Evolutionary conservation across 495 filamentous ascomycete genomes (phyloP).

Genomic region (Tuber magnatum): DNA sequence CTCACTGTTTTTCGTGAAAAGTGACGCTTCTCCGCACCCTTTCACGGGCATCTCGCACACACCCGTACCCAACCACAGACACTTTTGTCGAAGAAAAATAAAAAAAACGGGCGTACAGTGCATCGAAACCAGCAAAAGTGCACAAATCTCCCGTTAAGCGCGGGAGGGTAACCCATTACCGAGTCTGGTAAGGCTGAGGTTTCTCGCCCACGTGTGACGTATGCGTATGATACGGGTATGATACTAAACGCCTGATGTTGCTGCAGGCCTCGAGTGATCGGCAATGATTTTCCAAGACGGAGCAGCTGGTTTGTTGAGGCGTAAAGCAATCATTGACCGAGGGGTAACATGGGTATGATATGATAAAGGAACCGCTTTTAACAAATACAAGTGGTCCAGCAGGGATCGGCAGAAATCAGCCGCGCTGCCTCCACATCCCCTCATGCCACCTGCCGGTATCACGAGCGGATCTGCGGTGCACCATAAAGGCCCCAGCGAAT

Average conservation of each 20-base stretch:
- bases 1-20: background rate
- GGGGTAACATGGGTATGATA: background rate
- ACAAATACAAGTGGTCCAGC: background rate
- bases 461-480: background rate
- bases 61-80: background rate
- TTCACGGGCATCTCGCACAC: background rate
- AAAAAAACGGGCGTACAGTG: background rate
- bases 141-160: background rate
- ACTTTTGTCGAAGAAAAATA: background rate
- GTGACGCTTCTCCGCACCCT: background rate
- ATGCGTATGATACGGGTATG: background rate
- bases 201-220: background rate
- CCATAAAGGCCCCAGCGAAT: background rate
- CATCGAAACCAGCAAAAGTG: background rate
- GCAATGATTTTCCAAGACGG: background rate
- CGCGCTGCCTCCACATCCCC: background rate
- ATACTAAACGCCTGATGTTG: background rate
- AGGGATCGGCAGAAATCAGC: background rate
- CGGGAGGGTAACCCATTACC: background rate
- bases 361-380: background rate
- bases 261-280: background rate
- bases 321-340: background rate
- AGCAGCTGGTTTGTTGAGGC: background rate
- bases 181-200: background rate
- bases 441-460: background rate